phyloP scores from a whole-genome alignment of 495 filamentous ascomycete species.

The Cercophora scortea region DNA sequence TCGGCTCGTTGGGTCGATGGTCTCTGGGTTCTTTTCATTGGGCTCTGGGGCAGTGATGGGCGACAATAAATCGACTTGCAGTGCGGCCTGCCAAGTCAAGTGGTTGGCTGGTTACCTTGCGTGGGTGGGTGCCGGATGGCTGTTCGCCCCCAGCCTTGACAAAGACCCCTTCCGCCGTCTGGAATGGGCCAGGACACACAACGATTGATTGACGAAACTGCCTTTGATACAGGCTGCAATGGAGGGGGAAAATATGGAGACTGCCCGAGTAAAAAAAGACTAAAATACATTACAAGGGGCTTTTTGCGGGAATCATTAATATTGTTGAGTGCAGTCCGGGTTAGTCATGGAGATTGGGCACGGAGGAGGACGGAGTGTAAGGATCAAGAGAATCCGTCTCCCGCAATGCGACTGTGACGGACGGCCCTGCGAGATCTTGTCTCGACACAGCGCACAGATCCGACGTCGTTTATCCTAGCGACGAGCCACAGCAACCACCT shows the following conservation, averaged over 20 bases:
- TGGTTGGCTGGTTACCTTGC: too few relatives aligned
- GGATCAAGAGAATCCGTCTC: too few relatives aligned
- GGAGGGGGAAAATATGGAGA: not conserved
- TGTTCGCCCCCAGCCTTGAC: not conserved
- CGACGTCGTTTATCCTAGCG: conserved; percentile 11
- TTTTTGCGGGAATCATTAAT: not conserved
- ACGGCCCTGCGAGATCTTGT: too few relatives aligned
- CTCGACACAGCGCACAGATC: not conserved
- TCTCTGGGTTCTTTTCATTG: too few relatives aligned
- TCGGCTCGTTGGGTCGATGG: too few relatives aligned
- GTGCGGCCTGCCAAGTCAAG: too few relatives aligned
- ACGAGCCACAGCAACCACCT: conserved; percentile 8
- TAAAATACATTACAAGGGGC: too few relatives aligned
- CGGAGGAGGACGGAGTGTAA: too few relatives aligned
- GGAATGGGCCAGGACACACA: not conserved
- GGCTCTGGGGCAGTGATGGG: not conserved
- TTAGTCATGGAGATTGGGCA: too few relatives aligned
- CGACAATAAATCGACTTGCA: not conserved
- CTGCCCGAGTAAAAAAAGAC: not conserved
- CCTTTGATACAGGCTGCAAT: not conserved
- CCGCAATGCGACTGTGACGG: too few relatives aligned
- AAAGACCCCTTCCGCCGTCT: not conserved
- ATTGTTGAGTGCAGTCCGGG: not conserved
- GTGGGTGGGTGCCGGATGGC: not conserved
- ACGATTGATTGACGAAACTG: not conserved